A percentile compares a stretch with the other conserved stretches of the same genome.
Evolutionary conservation across 176 grass and related monocot species (phyloP).

Genomic region (Oryza australiensis): DNA sequence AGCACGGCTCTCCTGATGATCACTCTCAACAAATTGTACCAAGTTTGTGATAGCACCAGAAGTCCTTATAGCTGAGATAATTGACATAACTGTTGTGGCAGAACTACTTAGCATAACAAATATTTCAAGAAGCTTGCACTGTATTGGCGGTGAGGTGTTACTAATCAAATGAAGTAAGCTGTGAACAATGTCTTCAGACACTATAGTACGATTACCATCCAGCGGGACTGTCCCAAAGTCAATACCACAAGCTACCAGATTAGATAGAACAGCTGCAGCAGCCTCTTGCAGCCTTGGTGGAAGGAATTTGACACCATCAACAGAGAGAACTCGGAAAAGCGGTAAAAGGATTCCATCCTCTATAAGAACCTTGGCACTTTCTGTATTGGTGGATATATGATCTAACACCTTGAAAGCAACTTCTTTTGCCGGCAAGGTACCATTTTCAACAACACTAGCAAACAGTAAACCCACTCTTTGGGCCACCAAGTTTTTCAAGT

Average conservation of each 20-base stretch:
- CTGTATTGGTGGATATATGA: conserved; percentile 61
- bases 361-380: conserved; percentile 70
- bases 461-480: conserved; percentile 59
- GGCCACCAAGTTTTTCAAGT: conserved; percentile 68
- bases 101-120: conserved; percentile 53
- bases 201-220: conserved; percentile 51
- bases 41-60: conserved; percentile 74
- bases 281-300: conserved; percentile 71
- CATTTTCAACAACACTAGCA: conserved; percentile 57
- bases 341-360: conserved; percentile 54
- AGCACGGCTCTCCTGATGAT: conserved; percentile 55
- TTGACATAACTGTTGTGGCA: conserved; percentile 41
- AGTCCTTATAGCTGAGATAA: conserved; percentile 67
- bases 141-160: conserved; percentile 69
- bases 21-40: conserved; percentile 71
- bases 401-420: conserved; percentile 68
- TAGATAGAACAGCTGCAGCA: conserved; percentile 60
- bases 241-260: conserved; percentile 59
- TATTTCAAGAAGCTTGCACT: conserved; percentile 70
- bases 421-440: conserved; percentile 59
- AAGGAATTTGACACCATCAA: conserved; percentile 50
- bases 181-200: conserved; percentile 70
- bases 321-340: conserved; percentile 60
- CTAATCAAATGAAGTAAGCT: conserved; percentile 74
- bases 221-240: conserved; percentile 52